phyloP scores from a whole-genome alignment of 202 grass and related monocot species.

The Carex arenaria region DNA sequence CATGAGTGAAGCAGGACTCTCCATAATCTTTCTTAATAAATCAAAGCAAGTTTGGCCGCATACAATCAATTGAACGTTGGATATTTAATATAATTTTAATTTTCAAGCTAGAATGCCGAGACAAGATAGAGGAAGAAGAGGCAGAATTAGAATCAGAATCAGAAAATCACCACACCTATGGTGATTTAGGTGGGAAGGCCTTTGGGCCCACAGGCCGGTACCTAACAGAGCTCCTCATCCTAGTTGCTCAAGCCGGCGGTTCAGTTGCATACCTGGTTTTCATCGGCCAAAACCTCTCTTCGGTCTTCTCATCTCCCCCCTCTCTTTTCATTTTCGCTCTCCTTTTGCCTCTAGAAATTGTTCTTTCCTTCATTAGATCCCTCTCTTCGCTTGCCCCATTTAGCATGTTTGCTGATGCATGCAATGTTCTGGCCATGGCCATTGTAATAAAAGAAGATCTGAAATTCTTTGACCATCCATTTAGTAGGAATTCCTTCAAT shows the following conservation, averaged over 20 bases:
- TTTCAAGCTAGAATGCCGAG: conserved; percentile 73
- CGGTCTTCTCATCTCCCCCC: conserved; percentile 46
- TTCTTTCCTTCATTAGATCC: conserved; percentile 72
- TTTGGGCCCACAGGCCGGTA: conserved; percentile 54
- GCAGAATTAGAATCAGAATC: conserved; percentile 33
- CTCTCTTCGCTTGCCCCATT: conserved; percentile 70
- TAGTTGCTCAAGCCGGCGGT: conserved; percentile 68
- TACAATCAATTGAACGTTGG: not conserved
- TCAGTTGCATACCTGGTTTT: conserved; percentile 82
- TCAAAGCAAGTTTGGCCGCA: not conserved
- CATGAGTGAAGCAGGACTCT: not conserved
- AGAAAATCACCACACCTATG: conserved; percentile 42
- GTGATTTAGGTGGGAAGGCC: conserved; percentile 77
- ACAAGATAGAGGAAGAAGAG: conserved; percentile 47
- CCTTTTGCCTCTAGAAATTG: conserved; percentile 63
- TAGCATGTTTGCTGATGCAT: conserved; percentile 78
- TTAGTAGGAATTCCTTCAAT: conserved; percentile 77
- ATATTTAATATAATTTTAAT: not conserved
- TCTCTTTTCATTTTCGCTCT: conserved; percentile 77
- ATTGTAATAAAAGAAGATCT: conserved; percentile 86
- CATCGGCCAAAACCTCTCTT: conserved; percentile 88
- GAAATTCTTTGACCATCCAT: conserved; percentile 50
- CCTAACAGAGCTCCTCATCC: conserved; percentile 73
- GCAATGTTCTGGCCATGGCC: conserved; percentile 75
- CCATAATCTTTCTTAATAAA: not conserved